phyloP scores from a whole-genome alignment of 1,284 basidiomycete species.

The Apiotrichum veenhuisii region DNA sequence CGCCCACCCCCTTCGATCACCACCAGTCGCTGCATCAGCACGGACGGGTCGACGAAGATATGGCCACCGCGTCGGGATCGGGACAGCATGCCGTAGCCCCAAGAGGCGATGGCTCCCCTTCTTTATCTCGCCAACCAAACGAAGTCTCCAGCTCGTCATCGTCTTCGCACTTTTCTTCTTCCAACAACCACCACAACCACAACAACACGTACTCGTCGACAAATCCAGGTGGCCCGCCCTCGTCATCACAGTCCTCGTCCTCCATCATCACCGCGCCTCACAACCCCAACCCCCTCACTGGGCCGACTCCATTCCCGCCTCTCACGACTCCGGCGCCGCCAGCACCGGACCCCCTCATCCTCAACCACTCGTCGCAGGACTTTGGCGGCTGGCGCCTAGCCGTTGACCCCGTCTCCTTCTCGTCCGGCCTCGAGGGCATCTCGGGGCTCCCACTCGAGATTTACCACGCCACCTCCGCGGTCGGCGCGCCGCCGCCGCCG shows the following conservation, averaged over 20 bases:
- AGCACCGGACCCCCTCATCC: neutral
- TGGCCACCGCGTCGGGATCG: neutral
- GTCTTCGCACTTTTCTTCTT: no score
- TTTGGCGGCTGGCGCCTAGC: constrained; percentile 8
- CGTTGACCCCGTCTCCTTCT: constrained; percentile 16
- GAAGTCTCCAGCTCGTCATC: no score
- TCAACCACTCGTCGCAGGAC: neutral
- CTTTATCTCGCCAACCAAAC: neutral
- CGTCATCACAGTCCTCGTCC: neutral
- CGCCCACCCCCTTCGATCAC: neutral
- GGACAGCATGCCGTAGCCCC: neutral
- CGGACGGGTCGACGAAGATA: neutral
- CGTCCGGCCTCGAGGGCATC: constrained; percentile 18
- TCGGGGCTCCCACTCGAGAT: constrained; percentile 11
- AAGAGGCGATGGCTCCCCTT: neutral
- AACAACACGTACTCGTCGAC: no score
- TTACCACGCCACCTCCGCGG: constrained; percentile 9
- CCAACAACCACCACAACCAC: no score
- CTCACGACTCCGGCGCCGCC: neutral
- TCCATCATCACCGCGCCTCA: neutral
- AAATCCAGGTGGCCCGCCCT: no score
- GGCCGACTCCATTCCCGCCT: neutral
- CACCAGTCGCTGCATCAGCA: neutral
- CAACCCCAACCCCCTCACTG: neutral
- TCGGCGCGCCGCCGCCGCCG: neutral